Base-by-base conservation (phyloP, 352 stramenopile genomes). In the Globisporangium ultimum region DNA sequence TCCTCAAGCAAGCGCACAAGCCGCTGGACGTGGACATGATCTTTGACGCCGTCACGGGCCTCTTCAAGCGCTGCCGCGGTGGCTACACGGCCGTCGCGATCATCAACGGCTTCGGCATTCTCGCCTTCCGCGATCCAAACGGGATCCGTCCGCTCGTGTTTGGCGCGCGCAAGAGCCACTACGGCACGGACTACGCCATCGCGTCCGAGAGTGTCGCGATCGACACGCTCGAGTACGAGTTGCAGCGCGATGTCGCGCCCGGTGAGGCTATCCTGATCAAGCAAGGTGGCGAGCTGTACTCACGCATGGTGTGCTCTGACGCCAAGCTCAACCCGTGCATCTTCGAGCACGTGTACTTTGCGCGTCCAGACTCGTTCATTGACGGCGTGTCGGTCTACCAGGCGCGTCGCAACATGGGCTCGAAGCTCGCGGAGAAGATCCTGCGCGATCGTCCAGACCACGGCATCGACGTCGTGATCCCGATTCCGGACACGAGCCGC, bases 341-440 rank as follows among this genome's bases (percentile, higher is more conserved):
- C 65, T 99, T 99, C 70, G 98, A 99, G 83, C 98, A 99, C 76
- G 97, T 99, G 41, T 99, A 99, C 80, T 99, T 99, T 82, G 95
- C 97, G 2, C 90, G 98, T 42, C 98, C 98, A 9, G 98, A 99
- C 78, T 98, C 94, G 48, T 97, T 99, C 66, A 98, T 99, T 72
- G 96, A 99, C 72, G 96, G 96, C 43, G 94, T 99, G 17, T 98
- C 91, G 22, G 97, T 99, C 12, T 99, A 99, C 80, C 91, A 98
- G 70, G 93, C 97, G 17, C 84, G 97, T 24, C 88, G 98, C 28
- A 98, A 98, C 64, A 99, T 99, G 97, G 98, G 98, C 56, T 85
- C 93, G 67, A 98, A 98, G 80, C 87, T 99, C 15, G 98, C 97
- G 0, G 84, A 97, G 55, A 97, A 98, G 72, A 98, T 99, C 52